These are phyloP conservation scores for Cryphonectria carpinicola DNA, from an alignment of 2,329 filamentous ascomycete genomes.

Conservation along the genomic window DNA sequence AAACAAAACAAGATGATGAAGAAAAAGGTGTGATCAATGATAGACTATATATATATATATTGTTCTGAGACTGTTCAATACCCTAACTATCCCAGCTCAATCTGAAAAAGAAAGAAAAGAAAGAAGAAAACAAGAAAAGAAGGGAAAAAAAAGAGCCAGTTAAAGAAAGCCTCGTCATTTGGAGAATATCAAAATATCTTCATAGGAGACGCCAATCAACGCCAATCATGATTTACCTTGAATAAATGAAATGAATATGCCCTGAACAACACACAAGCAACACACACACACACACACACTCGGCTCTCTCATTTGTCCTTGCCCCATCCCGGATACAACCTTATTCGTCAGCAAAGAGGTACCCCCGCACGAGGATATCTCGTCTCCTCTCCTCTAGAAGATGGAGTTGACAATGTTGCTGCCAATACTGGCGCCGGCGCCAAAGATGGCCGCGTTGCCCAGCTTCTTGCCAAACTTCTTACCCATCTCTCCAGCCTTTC, in stretches of 20 bases:
- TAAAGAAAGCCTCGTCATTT: neutral
- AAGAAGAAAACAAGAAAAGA: no score
- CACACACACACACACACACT: neutral
- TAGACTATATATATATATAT: neutral
- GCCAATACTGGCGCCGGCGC: conserved; percentile 89
- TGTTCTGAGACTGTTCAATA: neutral
- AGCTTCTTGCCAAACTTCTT: conserved; percentile 98
- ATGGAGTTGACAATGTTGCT: conserved; percentile 89
- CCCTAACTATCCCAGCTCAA: neutral
- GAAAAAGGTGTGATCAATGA: neutral
- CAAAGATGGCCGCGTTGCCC: conserved; percentile 83
- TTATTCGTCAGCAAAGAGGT: neutral
- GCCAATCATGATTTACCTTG: neutral
- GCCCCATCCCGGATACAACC: no score
- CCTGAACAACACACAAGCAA: neutral
- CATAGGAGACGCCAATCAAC: neutral
- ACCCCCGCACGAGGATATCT: neutral
- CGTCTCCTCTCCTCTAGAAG: conserved; percentile 60
- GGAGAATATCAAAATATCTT: neutral
- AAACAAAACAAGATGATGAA: neutral
- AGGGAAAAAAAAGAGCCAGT: no score
- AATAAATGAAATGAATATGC: neutral
- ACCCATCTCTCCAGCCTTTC: conserved; percentile 73
- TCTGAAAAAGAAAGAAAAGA: neutral
- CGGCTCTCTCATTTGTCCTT: neutral